Conservation (phyloP, 2,329 filamentous ascomycete species). For the Zopfia rhizophila region DNA sequence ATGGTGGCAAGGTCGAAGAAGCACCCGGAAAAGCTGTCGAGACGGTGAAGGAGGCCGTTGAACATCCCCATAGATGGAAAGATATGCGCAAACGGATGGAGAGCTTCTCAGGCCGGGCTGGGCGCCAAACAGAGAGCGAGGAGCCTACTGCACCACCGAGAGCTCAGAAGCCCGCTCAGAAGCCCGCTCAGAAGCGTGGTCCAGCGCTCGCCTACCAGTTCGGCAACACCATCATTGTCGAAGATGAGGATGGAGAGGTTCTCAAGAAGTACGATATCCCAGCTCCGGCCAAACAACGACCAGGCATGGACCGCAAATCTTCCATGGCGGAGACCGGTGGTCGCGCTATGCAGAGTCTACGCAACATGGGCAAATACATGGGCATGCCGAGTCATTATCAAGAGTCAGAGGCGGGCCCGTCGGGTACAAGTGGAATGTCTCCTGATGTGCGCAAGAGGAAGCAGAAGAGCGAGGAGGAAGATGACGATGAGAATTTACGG, state of each 20-base stretch:
- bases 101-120: slow-evolving; percentile 57
- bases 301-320: slow-evolving; percentile 38
- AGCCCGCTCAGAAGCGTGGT: slow-evolving; percentile 62
- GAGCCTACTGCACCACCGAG: slow-evolving; percentile 38
- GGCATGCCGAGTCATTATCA: slow-evolving; percentile 46
- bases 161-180: slow-evolving; percentile 40
- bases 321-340: slow-evolving; percentile 45
- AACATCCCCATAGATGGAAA: slow-evolving; percentile 54
- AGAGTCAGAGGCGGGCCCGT: slow-evolving; percentile 32
- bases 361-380: slow-evolving; percentile 66
- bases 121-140: slow-evolving; percentile 52
- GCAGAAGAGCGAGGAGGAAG: slow-evolving; percentile 58
- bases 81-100: slow-evolving; percentile 57
- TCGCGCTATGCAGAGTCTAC: slow-evolving; percentile 56
- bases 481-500: slow-evolving; percentile 76
- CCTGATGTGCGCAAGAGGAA: slow-evolving; percentile 35
- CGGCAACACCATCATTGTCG: slow-evolving; percentile 88
- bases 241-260: slow-evolving; percentile 87
- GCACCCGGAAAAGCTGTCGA: slow-evolving; percentile 50
- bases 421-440: slow-evolving; percentile 24
- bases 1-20: slow-evolving; percentile 54
- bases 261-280: slow-evolving; percentile 85
- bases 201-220: slow-evolving; percentile 87
- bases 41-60: slow-evolving; percentile 38
- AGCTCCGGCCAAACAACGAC: slow-evolving; percentile 57